Base-by-base conservation (phyloP, 768 basidiomycete genomes). In the Xerocomus brunneocitrinus region DNA sequence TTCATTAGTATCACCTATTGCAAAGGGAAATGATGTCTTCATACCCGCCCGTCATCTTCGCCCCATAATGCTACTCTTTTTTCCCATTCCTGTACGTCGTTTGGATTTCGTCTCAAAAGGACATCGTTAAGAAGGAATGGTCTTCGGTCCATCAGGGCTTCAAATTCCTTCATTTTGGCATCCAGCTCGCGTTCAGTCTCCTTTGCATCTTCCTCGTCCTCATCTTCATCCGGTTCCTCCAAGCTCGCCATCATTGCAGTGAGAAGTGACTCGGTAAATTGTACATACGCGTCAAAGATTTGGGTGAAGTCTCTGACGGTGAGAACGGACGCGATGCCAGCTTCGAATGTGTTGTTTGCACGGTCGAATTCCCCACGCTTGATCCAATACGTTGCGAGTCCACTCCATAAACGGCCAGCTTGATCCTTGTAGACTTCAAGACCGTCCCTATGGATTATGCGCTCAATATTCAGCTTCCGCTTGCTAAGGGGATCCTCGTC, bases 31-130 rank as follows among this genome's bases (percentile, higher is more conserved):
- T n/a, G 30, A 34, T 28, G 1, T 12, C 19, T 48, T 27, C 70
- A 14, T 57, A 91, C 94, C 78, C 94, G 95, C 60, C 89, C 91
- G 63, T 99, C 95, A 59, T 97, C 83, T 50, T 94, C 87, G 3
- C 89, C 97, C 81, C 84, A 95, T 27, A 98, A 71, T 2, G 94
- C 95, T 19, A 98, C 82, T 34, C 95, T 78, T 72, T 99, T 99
- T 74, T 98, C 97, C 97, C 97, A 99, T 68, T 99, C 97, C 60
- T 97, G 93, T 2, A 98, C 97, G 62, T 99, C 97, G 61, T 98
- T 91, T 5, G 92, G 91, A 76, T 99, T 99, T 62, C 97, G 76
- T 56, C 97, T 75, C 34, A 98, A 69, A 14, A 98, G 73, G 12
- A 98, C 97, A 62, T 98, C 95, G 62, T 99, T 99, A 43, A 97